A percentile compares a stretch with the other conserved stretches of the same genome.
Conservation (phyloP, 2,329 filamentous ascomycete genomes). For the Salinomyces thailandicus region DNA sequence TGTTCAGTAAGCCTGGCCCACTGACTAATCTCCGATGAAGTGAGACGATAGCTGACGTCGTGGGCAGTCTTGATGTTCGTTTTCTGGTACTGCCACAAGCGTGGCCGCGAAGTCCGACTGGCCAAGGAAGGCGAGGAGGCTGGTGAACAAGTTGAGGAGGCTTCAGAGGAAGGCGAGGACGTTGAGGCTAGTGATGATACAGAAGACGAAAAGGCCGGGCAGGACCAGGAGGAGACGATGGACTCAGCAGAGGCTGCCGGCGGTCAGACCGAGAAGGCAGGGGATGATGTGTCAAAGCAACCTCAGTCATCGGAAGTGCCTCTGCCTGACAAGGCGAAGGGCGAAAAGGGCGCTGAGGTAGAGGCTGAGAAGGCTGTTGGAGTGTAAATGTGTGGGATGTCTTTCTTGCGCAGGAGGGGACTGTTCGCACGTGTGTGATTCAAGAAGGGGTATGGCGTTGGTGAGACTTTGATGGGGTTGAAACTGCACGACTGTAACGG, state of each 20-base stretch:
- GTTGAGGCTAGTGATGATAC: constrained; percentile 12
- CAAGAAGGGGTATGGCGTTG: too few relatives aligned
- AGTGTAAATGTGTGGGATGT: too few relatives aligned
- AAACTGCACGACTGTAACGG: too few relatives aligned
- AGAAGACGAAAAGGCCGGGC: constrained; percentile 4
- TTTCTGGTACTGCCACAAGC: constrained; percentile 97
- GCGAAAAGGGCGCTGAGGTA: constrained; percentile 6
- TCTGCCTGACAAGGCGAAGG: constrained; percentile 9
- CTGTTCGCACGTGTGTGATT: too few relatives aligned
- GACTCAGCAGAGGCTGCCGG: constrained; percentile 3
- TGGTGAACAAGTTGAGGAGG: constrained; percentile 8
- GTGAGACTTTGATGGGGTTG: too few relatives aligned
- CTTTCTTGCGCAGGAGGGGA: too few relatives aligned
- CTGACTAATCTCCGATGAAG: too few relatives aligned
- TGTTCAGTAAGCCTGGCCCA: constrained; percentile 59
- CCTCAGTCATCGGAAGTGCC: constrained; percentile 17
- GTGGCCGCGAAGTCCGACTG: constrained; percentile 74
- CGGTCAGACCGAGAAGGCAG: constrained; percentile 6
- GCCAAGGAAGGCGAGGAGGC: constrained; percentile 24
- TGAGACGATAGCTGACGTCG: constrained; percentile 17
- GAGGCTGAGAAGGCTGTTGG: constrained; percentile 5
- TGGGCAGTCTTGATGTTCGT: constrained; percentile 71
- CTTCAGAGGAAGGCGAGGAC: constrained; percentile 10
- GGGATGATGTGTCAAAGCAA: constrained; percentile 11
- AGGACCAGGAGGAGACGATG: neutral